Conservation (phyloP, 2,329 filamentous ascomycete genomes). For the Sporothrix dimorphospora region DNA sequence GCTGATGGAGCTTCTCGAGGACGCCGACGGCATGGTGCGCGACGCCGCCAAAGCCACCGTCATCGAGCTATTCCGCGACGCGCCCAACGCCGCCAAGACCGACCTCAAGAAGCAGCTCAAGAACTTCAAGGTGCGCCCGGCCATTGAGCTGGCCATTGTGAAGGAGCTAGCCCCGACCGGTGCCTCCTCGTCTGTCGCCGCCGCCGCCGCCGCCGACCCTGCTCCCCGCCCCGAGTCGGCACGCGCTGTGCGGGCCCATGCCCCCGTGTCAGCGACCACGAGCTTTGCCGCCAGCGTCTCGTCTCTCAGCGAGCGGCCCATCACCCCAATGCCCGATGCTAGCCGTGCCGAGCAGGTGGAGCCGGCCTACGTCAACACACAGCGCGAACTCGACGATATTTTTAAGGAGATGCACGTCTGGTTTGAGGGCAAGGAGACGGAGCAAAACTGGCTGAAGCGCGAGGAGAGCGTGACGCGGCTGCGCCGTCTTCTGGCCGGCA, state of each 20-base stretch:
- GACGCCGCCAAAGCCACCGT: conserved; percentile 82
- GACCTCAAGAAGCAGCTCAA: conserved; percentile 87
- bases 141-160: conserved; percentile 81
- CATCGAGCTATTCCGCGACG: conserved; percentile 82
- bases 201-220: conserved; percentile 37
- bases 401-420: conserved; percentile 77
- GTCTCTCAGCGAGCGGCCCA: conserved; percentile 56
- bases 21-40: conserved; percentile 84
- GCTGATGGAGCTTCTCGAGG: conserved; percentile 85
- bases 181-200: conserved; percentile 40
- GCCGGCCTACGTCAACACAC: conserved; percentile 80
- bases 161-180: conserved; percentile 65
- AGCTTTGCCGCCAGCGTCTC: conserved; percentile 57
- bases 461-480: conserved; percentile 80
- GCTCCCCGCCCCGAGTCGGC: conserved; percentile 40
- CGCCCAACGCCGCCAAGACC: conserved; percentile 80
- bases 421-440: conserved; percentile 87
- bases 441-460: conserved; percentile 87
- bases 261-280: conserved; percentile 8
- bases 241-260: conserved; percentile 36
- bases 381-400: conserved; percentile 84
- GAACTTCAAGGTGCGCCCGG: conserved; percentile 80
- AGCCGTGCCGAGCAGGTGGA: conserved; percentile 69
- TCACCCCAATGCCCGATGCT: conserved; percentile 65
- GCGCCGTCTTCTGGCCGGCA: conserved; percentile 78